phyloP scores from a whole-genome alignment of 2,329 filamentous ascomycete genomes.

The Fusarium sulawesiense region DNA sequence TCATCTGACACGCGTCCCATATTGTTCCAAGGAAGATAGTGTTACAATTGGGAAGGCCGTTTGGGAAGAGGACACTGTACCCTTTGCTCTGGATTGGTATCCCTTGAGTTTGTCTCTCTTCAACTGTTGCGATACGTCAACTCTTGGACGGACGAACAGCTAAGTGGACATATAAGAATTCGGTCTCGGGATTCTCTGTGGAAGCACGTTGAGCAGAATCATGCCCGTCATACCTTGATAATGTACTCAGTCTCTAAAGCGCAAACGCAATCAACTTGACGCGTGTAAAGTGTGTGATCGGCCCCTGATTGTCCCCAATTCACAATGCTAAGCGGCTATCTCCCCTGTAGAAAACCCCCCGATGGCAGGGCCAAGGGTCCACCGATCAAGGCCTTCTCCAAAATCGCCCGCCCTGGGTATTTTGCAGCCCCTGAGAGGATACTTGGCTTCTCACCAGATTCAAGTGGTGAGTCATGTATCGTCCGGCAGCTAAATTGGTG shows the following conservation, averaged over 20 bases:
- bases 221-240: neutral
- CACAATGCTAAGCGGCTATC: conserved; percentile 9
- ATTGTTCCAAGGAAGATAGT: conserved; percentile 31
- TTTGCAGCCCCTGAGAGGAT: conserved; percentile 30
- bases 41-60: conserved; percentile 1
- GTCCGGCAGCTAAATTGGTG: conserved; percentile 41
- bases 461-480: neutral
- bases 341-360: conserved; percentile 13
- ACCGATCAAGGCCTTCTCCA: conserved; percentile 27
- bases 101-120: conserved; percentile 24
- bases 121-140: neutral
- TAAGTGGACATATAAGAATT: neutral
- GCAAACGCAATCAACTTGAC: conserved; percentile 8
- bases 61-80: conserved; percentile 22
- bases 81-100: neutral
- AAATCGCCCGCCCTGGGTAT: conserved; percentile 20
- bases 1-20: conserved; percentile 44
- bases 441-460: neutral
- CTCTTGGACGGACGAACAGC: neutral
- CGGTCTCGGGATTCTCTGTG: neutral
- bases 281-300: conserved; percentile 32
- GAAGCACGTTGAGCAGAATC: neutral
- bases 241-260: neutral
- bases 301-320: conserved; percentile 21
- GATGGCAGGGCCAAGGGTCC: conserved; percentile 19